Percentiles rank a stretch among this genome's conserved stretches.
Conservation (phyloP, 1,139 yeast species). For the Meyerozyma sp. region DNA sequence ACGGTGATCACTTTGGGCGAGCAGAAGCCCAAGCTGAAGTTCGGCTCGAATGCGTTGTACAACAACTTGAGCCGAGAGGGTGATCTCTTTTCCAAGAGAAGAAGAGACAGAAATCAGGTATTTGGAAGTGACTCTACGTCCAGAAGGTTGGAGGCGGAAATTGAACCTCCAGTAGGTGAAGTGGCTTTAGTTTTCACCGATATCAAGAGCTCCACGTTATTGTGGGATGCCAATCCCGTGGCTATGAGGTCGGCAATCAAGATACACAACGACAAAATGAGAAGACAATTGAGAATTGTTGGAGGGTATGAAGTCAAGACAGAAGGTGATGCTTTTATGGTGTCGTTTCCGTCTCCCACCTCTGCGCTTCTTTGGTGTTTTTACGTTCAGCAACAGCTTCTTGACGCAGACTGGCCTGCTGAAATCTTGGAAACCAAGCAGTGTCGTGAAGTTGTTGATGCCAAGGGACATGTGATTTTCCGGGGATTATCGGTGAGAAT, state of each 20-base stretch:
- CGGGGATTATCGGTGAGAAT: slow-evolving; percentile 91
- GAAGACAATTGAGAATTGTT: slow-evolving; percentile 84
- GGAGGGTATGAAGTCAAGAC: slow-evolving; percentile 98
- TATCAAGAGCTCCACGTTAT: slow-evolving; percentile 85
- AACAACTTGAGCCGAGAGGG: slow-evolving; percentile 37
- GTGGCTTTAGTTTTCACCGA: slow-evolving; percentile 96
- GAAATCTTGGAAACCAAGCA: slow-evolving; percentile 83
- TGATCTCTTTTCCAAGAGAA: slow-evolving; percentile 43
- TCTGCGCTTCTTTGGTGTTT: slow-evolving; percentile 93
- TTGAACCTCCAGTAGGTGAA: slow-evolving; percentile 91
- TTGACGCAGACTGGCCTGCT: slow-evolving; percentile 90
- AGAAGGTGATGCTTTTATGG: slow-evolving; percentile 99
- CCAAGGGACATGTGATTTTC: slow-evolving; percentile 56
- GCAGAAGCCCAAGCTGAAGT: slow-evolving; percentile 26
- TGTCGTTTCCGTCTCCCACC: slow-evolving; percentile 92
- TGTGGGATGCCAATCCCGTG: slow-evolving; percentile 91
- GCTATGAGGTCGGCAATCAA: slow-evolving; percentile 97
- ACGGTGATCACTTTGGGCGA: slow-evolving; percentile 67
- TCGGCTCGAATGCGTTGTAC: slow-evolving; percentile 27
- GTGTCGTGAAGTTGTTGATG: slow-evolving; percentile 79
- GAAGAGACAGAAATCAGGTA: slow-evolving; percentile 45
- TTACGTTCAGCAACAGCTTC: slow-evolving; percentile 80
- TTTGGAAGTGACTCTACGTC: slow-evolving; percentile 72
- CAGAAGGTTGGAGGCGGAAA: slow-evolving; percentile 85
- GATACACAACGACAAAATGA: slow-evolving; percentile 89